Percentiles rank a stretch among this genome's conserved stretches.
Evolutionary conservation across 352 stramenopile species (phyloP).

Genomic region (Pythium rhizo-oryzae): DNA sequence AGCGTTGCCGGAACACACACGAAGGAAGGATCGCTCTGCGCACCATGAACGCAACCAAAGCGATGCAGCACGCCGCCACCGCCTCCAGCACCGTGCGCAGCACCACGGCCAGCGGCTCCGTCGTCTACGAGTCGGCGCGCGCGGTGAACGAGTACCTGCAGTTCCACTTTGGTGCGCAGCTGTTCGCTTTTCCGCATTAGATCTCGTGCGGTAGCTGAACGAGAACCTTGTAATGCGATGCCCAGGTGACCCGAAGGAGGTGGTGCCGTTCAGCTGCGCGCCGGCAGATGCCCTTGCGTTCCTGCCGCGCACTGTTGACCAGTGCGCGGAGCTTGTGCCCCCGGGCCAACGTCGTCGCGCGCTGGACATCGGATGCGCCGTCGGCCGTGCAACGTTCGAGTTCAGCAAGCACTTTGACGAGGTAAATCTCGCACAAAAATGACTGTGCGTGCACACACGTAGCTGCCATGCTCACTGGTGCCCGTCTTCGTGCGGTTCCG

Average conservation of each 20-base stretch:
- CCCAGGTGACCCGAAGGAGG: constrained; percentile 59
- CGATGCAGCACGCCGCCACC: constrained; percentile 25
- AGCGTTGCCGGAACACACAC: background rate
- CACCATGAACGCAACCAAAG: constrained; percentile 26
- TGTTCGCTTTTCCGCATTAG: background rate
- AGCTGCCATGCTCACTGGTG: background rate
- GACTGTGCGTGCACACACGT: too few relatives aligned
- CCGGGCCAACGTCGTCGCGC: constrained; percentile 66
- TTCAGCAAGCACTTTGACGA: constrained; percentile 93
- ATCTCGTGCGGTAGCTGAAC: background rate
- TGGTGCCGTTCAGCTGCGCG: constrained; percentile 72
- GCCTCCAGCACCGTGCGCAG: constrained; percentile 48
- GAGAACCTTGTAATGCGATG: background rate
- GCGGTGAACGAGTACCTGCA: constrained; percentile 91
- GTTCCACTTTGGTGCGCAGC: constrained; percentile 84
- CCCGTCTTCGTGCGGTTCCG: background rate
- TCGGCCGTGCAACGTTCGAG: constrained; percentile 94
- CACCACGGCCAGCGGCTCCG: constrained; percentile 86
- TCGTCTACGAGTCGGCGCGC: constrained; percentile 87
- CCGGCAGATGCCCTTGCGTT: constrained; percentile 87
- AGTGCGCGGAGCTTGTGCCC: constrained; percentile 61
- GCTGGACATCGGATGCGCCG: constrained; percentile 94
- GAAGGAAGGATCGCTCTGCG: background rate
- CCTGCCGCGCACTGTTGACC: constrained; percentile 81
- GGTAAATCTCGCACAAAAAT: constrained; percentile 31